Percentiles rank a stretch among this genome's conserved stretches.
These are phyloP conservation scores for Biscogniauxia mediterranea DNA, from an alignment of 2,329 filamentous ascomycete genomes.

Conservation along the genomic window DNA sequence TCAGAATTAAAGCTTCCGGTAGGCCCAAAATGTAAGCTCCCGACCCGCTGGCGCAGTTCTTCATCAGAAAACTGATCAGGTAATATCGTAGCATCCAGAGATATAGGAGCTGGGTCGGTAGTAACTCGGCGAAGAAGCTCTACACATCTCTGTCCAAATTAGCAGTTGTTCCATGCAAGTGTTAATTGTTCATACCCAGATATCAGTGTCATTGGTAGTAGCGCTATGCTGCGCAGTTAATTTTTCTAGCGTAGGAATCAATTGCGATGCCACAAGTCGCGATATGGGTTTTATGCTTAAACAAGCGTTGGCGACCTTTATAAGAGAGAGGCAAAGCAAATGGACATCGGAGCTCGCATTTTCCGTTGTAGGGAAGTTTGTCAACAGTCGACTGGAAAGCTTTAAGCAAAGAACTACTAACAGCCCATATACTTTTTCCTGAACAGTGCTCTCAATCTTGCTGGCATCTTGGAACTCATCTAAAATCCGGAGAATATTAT, in stretches of 20 bases:
- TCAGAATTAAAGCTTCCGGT: constrained; percentile 10
- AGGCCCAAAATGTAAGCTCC: constrained; percentile 19
- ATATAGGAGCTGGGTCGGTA: constrained; percentile 18
- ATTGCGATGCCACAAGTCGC: constrained; percentile 42
- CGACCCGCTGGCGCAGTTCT: constrained; percentile 24
- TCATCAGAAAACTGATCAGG: constrained; percentile 27
- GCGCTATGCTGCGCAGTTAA: constrained; percentile 32
- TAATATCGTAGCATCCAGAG: constrained; percentile 17
- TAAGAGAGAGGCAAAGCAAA: constrained; percentile 38
- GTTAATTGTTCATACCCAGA: constrained; percentile 36
- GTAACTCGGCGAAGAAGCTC: constrained; percentile 29
- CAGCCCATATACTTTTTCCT: constrained; percentile 38
- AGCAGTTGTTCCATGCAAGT: constrained; percentile 15
- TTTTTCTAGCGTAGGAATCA: constrained; percentile 42
- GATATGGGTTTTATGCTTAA: constrained; percentile 33
- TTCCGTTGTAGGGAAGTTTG: constrained; percentile 27
- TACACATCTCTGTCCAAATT: constrained; percentile 32
- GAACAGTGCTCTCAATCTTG: constrained; percentile 20
- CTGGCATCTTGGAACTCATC: constrained; percentile 6
- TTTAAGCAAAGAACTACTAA: constrained; percentile 44
- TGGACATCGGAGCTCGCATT: constrained; percentile 30
- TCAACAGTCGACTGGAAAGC: constrained; percentile 33
- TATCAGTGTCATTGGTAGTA: constrained; percentile 37
- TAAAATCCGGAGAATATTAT: constrained; percentile 37
- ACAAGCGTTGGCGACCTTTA: constrained; percentile 38